A percentile compares a stretch with the other conserved stretches of the same genome.
phyloP scores from a whole-genome alignment of 2,329 filamentous ascomycete species.

The Curvularia sp. region DNA sequence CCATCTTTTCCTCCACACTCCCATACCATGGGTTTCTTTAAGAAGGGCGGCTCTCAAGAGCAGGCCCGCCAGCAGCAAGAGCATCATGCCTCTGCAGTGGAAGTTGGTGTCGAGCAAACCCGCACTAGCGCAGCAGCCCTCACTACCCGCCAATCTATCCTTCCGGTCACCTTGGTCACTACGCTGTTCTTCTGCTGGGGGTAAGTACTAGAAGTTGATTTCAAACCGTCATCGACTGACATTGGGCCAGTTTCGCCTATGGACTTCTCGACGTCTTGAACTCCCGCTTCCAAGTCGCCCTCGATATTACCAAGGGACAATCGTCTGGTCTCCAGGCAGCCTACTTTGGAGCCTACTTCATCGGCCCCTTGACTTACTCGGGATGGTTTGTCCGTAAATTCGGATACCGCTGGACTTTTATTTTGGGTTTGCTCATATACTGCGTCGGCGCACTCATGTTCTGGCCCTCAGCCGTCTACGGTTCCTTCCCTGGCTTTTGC shows the following conservation, averaged over 20 bases:
- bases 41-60: slow-evolving; percentile 37
- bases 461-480: slow-evolving; percentile 79
- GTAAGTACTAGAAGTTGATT: background rate
- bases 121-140: slow-evolving; percentile 48
- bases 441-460: slow-evolving; percentile 77
- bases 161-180: slow-evolving; percentile 57
- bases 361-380: slow-evolving; percentile 61
- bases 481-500: slow-evolving; percentile 77
- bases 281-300: slow-evolving; percentile 52
- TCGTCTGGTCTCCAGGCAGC: slow-evolving; percentile 69
- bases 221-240: background rate
- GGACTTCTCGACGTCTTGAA: slow-evolving; percentile 56
- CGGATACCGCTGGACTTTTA: slow-evolving; percentile 82
- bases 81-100: slow-evolving; percentile 40
- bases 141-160: slow-evolving; percentile 56
- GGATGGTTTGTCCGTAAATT: slow-evolving; percentile 71
- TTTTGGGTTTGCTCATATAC: slow-evolving; percentile 73
- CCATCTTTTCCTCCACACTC: background rate
- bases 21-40: slow-evolving; percentile 37
- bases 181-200: slow-evolving; percentile 62
- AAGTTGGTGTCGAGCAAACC: slow-evolving; percentile 37
- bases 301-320: slow-evolving; percentile 58
- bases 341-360: slow-evolving; percentile 67
- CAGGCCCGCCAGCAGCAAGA: slow-evolving; percentile 22
- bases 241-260: slow-evolving; percentile 47